A percentile compares a stretch with the other conserved stretches of the same genome.
These are phyloP conservation scores for Rhodotorula mucilaginosa DNA, from an alignment of 1,284 basidiomycete species.

Conservation along the genomic window DNA sequence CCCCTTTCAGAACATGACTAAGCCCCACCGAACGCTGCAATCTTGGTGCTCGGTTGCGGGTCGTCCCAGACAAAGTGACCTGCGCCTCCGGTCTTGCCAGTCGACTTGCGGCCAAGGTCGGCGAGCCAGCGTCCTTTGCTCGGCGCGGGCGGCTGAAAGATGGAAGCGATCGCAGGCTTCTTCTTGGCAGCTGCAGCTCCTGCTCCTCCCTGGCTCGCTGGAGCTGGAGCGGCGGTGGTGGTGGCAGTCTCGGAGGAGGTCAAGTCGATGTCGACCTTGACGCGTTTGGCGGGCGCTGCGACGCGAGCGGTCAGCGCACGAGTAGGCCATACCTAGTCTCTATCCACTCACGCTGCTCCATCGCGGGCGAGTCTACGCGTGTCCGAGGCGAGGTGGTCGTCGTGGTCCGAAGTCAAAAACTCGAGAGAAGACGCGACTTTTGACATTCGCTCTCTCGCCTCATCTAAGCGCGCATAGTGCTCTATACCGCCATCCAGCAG, in stretches of 20 bases:
- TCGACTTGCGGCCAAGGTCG: slow-evolving; percentile 1
- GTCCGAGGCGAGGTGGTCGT: no score
- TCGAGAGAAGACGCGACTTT: neutral
- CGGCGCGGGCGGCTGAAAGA: slow-evolving; percentile 5
- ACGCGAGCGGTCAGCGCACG: neutral
- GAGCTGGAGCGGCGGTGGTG: neutral
- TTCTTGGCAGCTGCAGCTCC: neutral
- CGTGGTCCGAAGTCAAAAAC: neutral
- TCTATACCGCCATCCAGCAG: neutral
- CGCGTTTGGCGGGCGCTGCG: slow-evolving; percentile 12
- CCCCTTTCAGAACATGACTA: no score
- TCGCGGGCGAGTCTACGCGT: neutral
- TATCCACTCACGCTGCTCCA: neutral
- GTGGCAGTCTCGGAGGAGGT: neutral
- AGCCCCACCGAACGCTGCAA: slow-evolving; percentile 28
- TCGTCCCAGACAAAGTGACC: slow-evolving; percentile 20
- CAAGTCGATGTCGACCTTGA: slow-evolving; percentile 6
- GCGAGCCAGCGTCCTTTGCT: slow-evolving; percentile 5
- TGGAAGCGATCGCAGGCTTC: slow-evolving; percentile 3
- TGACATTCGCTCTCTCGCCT: neutral
- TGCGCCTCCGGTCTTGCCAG: neutral
- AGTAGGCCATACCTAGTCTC: no score
- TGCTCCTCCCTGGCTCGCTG: neutral
- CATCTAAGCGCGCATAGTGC: neutral
- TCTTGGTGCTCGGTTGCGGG: slow-evolving; percentile 15